Evolutionary conservation across 2,329 filamentous ascomycete species (phyloP), one percentile per base, ranked within the genome.

Genomic region (Blastomyces gilchristii): DNA sequence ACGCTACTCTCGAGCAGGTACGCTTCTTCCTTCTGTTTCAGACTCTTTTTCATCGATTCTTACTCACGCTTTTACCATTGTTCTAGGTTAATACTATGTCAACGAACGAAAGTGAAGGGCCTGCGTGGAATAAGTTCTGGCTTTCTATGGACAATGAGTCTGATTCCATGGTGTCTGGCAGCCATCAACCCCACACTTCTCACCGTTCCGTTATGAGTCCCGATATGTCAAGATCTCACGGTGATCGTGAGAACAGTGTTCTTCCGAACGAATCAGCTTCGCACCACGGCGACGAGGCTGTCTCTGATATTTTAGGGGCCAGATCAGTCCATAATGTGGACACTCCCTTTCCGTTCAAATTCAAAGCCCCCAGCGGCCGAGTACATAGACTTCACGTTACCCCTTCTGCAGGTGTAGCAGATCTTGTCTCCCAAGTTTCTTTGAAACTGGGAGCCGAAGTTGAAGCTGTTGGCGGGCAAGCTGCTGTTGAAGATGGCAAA

Each of bases 121-220:
- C 94, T 5, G 94, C 94, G 7, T 99, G 94, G 94, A 97, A 97
- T 81, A 99, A 97, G 77, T 99, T 99, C 80, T 99, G 94, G 94
- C 82, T 97, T 68, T 97, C 94, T 0, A 87, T 99, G 70, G 86
- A 97, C 75, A 86, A 95, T 70, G 93, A 96, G 75, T 93, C 92
- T 16, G 94, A 97, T 77, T 99, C 94, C 1, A 88, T 96, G 83
- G 87, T 97, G 76, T 99, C 94, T 64, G 94, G 92, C 65, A 59
- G 58, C 57, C 50, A 53, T 16, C 80, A 70, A 74, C 85, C 80
- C 71, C 85, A 82, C 61, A 86, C 87, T 63, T 80, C 87, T 58
- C 83, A 86, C 62, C 85, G 90, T 65, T 92, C 88, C 43, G 81
- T 93, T 69, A 86, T 96, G 78, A 96, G 91, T 45, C 90, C 91